Conservation (phyloP, 1,139 yeast genomes). For the Pichia sp. region DNA sequence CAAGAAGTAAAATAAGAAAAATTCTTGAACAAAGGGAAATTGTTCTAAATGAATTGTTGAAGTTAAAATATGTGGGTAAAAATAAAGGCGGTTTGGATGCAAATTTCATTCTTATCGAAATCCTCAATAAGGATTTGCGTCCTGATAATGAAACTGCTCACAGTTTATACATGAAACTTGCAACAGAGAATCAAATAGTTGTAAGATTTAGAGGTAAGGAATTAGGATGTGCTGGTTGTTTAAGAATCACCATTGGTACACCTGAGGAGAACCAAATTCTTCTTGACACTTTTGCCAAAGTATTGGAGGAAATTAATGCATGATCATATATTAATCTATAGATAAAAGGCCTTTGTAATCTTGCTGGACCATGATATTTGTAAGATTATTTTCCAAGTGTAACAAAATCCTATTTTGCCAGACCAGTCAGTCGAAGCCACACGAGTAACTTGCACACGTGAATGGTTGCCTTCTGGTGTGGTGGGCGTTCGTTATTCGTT, state of each 20-base stretch:
- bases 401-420: no score
- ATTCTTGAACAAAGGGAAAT: constrained; percentile 50
- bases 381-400: no score
- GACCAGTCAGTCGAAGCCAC: no score
- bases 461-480: no score
- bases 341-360: background rate
- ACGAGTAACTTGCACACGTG: no score
- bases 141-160: constrained; percentile 70
- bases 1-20: constrained; percentile 47
- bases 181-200: constrained; percentile 67
- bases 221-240: constrained; percentile 78
- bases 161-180: constrained; percentile 58
- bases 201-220: constrained; percentile 89
- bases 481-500: no score
- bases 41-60: constrained; percentile 46
- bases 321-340: no score
- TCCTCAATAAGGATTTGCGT: constrained; percentile 51
- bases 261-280: constrained; percentile 58
- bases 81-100: constrained; percentile 86
- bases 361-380: background rate
- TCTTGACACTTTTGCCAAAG: constrained; percentile 42
- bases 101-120: constrained; percentile 70
- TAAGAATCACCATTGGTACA: constrained; percentile 85
- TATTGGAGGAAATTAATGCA: constrained; percentile 24
- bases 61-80: constrained; percentile 56